These are phyloP conservation scores for Leishmania tarentolae DNA, from an alignment of 208 protist species.

Conservation along the genomic window DNA sequence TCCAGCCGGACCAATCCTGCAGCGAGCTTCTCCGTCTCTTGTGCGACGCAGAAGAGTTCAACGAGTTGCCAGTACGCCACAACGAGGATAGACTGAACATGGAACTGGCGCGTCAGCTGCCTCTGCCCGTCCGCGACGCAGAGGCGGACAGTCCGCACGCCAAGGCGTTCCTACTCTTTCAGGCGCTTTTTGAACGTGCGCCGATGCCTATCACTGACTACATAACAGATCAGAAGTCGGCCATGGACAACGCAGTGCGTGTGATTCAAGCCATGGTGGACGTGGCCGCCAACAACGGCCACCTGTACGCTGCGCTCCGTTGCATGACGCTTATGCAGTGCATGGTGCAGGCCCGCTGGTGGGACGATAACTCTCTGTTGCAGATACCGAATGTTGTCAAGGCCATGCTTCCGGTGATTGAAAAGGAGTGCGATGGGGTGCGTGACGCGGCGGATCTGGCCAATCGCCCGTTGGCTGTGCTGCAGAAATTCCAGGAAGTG, in stretches of 20 bases:
- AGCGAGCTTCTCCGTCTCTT: conserved; percentile 87
- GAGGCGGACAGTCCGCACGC: conserved; percentile 92
- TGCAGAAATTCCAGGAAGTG: conserved; percentile 53
- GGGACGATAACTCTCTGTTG: conserved; percentile 78
- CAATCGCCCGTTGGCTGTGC: conserved; percentile 53
- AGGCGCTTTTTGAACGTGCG: conserved; percentile 95
- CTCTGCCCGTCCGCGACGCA: conserved; percentile 65
- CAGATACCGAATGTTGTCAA: conserved; percentile 86
- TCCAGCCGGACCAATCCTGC: conserved; percentile 59
- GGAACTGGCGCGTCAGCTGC: conserved; percentile 68
- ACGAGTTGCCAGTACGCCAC: conserved; percentile 97
- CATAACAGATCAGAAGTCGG: conserved; percentile 97
- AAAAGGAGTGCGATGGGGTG: conserved; percentile 57
- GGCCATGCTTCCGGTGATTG: conserved; percentile 70
- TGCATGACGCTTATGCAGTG: conserved; percentile 96
- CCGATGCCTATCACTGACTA: conserved; percentile 98
- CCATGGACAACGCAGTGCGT: conserved; percentile 97
- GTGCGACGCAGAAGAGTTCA: conserved; percentile 96
- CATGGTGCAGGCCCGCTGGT: conserved; percentile 94
- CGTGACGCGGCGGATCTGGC: conserved; percentile 70
- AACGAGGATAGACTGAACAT: conserved; percentile 99
- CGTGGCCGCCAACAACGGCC: conserved; percentile 94
- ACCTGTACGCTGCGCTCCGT: conserved; percentile 85
- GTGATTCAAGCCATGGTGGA: conserved; percentile 97
- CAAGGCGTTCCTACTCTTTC: conserved; percentile 98